Evolutionary conservation across 75 land plant species (phyloP), one percentile per base, ranked within the genome.

Genomic region (Sequoiadendron giganteum): DNA sequence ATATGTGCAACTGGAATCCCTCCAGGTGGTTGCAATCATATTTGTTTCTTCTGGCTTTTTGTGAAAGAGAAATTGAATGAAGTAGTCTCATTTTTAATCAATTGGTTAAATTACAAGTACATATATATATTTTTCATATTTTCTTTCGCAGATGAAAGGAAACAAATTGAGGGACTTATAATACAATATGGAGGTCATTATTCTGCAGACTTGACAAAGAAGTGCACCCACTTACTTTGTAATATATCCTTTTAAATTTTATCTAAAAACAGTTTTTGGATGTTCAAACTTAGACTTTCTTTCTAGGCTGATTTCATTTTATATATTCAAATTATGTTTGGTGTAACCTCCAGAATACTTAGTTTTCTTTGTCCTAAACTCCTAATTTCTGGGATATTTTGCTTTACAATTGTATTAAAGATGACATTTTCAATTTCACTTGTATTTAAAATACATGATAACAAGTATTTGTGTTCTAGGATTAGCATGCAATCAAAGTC

Each of bases 211-310:
- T 92, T 98, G 40, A 96, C 95, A 61, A 96, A 89, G 88, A 93
- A 90, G 34, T 97, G 99, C 91, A 95, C 99, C 55, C 99, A 98
- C 95, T 89, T 98, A 87, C 89, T 98, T 87, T 95, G 93, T 85
- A 90, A 92, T 82, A 95, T 97, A 97, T 97, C 99, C 99, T 96
- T 91, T 88, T 43, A 85, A 1, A 83, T 5, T 82, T 16, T 19
- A 21, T 81, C 28, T 21, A 25, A 25, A 2, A 82, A 34, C 4
- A 75, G 34, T 75, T 34, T 39, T 82, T 39, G 13, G 30, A 25
- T 43, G 48, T 82, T 82, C n/a, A 82, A 82, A 45, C 4, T 82
- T 21, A 40, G 49, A 82, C 21, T 82, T 21, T 82, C 30, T 43
- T 45, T 82, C 21, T 79, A 79, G n/a, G 42, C 70, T 65, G 82